Base-by-base conservation (phyloP, 139 green algal genomes). In the Zygnema circumcarinatum region DNA sequence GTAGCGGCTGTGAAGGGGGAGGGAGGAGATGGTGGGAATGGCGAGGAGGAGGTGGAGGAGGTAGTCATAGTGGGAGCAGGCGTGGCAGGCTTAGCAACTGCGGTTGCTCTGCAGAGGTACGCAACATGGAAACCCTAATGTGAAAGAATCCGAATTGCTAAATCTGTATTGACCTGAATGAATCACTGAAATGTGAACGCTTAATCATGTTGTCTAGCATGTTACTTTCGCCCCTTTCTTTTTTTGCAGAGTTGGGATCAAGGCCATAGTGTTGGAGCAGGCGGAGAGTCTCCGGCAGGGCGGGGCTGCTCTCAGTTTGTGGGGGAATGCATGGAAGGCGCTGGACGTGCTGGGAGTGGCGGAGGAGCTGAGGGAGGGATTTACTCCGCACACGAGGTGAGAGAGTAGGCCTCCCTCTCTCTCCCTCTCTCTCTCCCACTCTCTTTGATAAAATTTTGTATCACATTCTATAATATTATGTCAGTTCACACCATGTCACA, bases 51-150 rank as follows among this genome's bases (percentile, higher is more conserved):
- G 47, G 47, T 62, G 47, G 16, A 78, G 69, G 84, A 89, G 21
- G 84, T 89, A 29, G 32, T 89, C 22, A 79, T 89, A 74, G 74
- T 88, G 21, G 84, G 84, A 21, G 84, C 25, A 32, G 84, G 84
- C 21, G 36, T 89, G 7, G 84, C 84, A 11, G 84, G 84, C 22
- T 42, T 89, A 35, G 74, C 84, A 36, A 89, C 84, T 3, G 84
- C 84, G 16, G 38, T 89, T 16, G 84, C 84, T 25, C 38, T 87
- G 21, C 81, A 87, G 32, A 53, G 33, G 79, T 86, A 78, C 25
- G 54, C 54, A 72, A 25, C 54, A 33, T 72, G 25, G 25, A 72
- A 25, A 29, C 25, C 54, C 25, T 72, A 29, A 33, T 29, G 25
- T 29, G 29, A 29, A 72, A 72, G 54, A 29, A 33, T 29, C 54